Base-by-base conservation (phyloP, 768 basidiomycete genomes). In the Pleurotus salmoneostramineus region DNA sequence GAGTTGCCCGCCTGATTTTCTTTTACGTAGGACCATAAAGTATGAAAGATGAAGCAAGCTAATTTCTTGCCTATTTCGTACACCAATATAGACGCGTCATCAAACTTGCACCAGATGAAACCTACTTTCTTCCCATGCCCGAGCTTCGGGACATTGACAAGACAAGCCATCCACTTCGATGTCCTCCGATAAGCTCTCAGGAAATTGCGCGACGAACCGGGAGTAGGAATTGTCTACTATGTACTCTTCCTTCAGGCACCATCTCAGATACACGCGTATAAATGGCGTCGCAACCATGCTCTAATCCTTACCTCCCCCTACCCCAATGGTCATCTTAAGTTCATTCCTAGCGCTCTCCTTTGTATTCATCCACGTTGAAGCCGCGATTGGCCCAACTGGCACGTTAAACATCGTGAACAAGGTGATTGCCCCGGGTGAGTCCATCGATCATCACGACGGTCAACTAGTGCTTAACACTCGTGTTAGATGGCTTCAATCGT, bases 401-500 rank as follows among this genome's bases (percentile, higher is more conserved):
- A 56, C 55, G 4, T 56, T 68, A 42, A 60, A 52, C n/a, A 57
- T 68, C 15, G 60, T 60, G 11, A 68, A 68, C 32, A 58, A 61
- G 17, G 51, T 61, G n/a, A 61, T 68, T 51, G 58, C 67, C 2
- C 67, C 65, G 37, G 67, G 66, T 56, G 35, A 59, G 61, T 35
- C 7, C 32, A 34, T 11, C 17, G 3, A 12, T 14, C 49, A 31
- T 8, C 3, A 33, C 2, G 21, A 27, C 3, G 3, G 21, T 3
- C 21, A 27, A 27, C 21, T 3, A 27, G 21, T 27, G 3, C 21
- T 27, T 27, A 27, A 27, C 3, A 27, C 3, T 27, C 21, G 21
- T 27, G 21, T 82, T 82, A 0, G 83, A 84, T 67, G 83, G 83
- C 14, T 82, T 75, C 57, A 57, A 55, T 60, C 68, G 82, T 50